Percentiles rank a stretch among this genome's conserved stretches.
Evolutionary conservation across 495 filamentous ascomycete genomes (phyloP).

Genomic region (Daldinia grandis): DNA sequence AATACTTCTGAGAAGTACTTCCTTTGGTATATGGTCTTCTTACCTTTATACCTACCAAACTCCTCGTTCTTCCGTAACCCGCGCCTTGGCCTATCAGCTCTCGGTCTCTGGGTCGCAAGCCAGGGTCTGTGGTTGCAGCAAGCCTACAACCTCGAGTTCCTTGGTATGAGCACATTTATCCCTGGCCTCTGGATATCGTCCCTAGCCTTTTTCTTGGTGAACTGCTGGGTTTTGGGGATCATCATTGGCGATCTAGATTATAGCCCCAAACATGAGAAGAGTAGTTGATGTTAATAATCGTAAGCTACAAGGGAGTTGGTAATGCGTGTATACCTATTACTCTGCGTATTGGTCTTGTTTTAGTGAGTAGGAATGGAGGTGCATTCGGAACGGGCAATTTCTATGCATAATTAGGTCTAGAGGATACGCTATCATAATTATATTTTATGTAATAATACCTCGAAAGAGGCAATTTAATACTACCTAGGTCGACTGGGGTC

Average conservation of each 20-base stretch:
- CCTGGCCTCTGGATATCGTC: slow-evolving; percentile 81
- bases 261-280: background rate
- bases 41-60: slow-evolving; percentile 86
- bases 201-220: slow-evolving; percentile 82
- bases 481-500: background rate
- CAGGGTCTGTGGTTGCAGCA: slow-evolving; percentile 89
- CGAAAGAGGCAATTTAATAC: background rate
- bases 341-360: background rate
- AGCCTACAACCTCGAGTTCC: slow-evolving; percentile 86
- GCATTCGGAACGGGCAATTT: background rate
- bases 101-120: slow-evolving; percentile 73
- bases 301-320: background rate
- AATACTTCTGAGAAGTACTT: slow-evolving; percentile 74
- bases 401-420: background rate
- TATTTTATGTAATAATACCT: background rate
- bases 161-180: slow-evolving; percentile 84
- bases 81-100: slow-evolving; percentile 66
- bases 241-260: slow-evolving; percentile 73
- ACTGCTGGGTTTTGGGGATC: slow-evolving; percentile 85
- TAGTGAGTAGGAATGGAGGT: background rate
- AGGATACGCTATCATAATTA: background rate
- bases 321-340: background rate
- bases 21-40: slow-evolving; percentile 93
- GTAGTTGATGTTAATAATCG: background rate
- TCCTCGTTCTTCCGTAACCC: slow-evolving; percentile 73